phyloP scores from a whole-genome alignment of 2,329 filamentous ascomycete species.

The Aspergillus glaucus region DNA sequence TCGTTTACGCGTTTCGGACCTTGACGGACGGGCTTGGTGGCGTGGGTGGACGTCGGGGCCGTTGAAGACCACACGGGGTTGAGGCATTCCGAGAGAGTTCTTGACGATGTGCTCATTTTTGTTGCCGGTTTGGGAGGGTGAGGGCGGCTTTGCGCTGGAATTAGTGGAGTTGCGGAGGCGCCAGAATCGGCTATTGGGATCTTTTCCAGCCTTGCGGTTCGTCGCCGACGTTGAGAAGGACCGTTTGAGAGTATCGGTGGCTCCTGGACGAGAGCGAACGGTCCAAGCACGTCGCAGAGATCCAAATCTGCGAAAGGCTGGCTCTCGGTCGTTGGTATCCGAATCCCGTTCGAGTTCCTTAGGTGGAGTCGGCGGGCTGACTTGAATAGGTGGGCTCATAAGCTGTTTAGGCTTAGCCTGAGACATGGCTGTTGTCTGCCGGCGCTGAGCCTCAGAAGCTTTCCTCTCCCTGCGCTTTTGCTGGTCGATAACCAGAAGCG shows the following conservation, averaged over 20 bases:
- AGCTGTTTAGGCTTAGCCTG: constrained; percentile 51
- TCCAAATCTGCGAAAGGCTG: constrained; percentile 25
- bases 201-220: constrained; percentile 38
- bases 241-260: constrained; percentile 31
- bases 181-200: constrained; percentile 52
- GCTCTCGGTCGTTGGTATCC: background rate
- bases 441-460: background rate
- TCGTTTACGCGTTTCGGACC: constrained; percentile 25
- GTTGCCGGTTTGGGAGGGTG: constrained; percentile 12
- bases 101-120: constrained; percentile 30
- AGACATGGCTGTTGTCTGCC: background rate
- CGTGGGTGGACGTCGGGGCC: constrained; percentile 25
- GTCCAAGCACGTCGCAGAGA: constrained; percentile 34
- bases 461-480: constrained; percentile 10
- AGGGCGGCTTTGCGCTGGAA: constrained; percentile 35
- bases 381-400: constrained; percentile 50
- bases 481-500: constrained; percentile 58
- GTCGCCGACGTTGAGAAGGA: constrained; percentile 37
- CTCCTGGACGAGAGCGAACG: constrained; percentile 35
- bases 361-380: constrained; percentile 50
- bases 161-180: constrained; percentile 50
- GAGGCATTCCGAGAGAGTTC: constrained; percentile 52
- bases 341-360: constrained; percentile 1
- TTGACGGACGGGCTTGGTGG: constrained; percentile 7
- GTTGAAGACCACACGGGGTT: constrained; percentile 39